A percentile compares a stretch with the other conserved stretches of the same genome.
Evolutionary conservation across 495 filamentous ascomycete genomes (phyloP).

Genomic region (Xylaria curta): DNA sequence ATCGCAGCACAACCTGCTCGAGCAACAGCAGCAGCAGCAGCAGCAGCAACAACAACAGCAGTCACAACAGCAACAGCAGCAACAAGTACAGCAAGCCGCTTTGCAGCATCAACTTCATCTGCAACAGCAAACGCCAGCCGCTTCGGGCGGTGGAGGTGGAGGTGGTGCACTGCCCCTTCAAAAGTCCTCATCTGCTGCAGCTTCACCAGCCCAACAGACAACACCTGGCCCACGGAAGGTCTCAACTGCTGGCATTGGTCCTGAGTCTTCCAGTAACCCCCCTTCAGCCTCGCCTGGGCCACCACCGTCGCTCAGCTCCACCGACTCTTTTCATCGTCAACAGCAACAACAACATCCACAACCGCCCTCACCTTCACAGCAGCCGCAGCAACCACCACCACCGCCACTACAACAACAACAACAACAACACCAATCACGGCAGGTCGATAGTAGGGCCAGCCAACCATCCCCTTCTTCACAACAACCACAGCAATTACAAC

Average conservation of each 20-base stretch:
- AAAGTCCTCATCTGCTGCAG: constrained; percentile 25
- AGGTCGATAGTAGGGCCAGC: constrained; percentile 29
- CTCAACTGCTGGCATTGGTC: constrained; percentile 34
- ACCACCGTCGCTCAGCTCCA: constrained; percentile 47
- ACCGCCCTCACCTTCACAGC: not conserved
- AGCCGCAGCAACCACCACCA: constrained; percentile 5
- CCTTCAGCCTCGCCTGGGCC: constrained; percentile 51
- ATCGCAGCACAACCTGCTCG: constrained; percentile 57
- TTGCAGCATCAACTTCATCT: constrained; percentile 35
- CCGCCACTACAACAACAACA: not conserved
- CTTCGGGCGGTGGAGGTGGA: constrained; percentile 44
- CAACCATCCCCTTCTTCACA: constrained; percentile 31
- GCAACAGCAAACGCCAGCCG: constrained; percentile 38
- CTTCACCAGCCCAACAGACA: constrained; percentile 22
- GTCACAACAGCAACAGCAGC: constrained; percentile 42
- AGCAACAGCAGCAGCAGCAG: constrained; percentile 45
- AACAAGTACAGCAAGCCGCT: constrained; percentile 30
- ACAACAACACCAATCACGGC: constrained; percentile 24
- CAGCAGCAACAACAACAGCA: constrained; percentile 36
- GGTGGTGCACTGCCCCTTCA: constrained; percentile 37
- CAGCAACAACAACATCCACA: constrained; percentile 29
- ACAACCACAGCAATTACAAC: too few species aligned
- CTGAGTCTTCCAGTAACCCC: constrained; percentile 43
- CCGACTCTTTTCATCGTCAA: constrained; percentile 52
- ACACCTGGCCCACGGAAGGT: constrained; percentile 33